Evolutionary conservation across 2,329 filamentous ascomycete genomes (phyloP), one percentile per base, ranked within the genome.

Genomic region (Teratosphaeria epicoccoides): DNA sequence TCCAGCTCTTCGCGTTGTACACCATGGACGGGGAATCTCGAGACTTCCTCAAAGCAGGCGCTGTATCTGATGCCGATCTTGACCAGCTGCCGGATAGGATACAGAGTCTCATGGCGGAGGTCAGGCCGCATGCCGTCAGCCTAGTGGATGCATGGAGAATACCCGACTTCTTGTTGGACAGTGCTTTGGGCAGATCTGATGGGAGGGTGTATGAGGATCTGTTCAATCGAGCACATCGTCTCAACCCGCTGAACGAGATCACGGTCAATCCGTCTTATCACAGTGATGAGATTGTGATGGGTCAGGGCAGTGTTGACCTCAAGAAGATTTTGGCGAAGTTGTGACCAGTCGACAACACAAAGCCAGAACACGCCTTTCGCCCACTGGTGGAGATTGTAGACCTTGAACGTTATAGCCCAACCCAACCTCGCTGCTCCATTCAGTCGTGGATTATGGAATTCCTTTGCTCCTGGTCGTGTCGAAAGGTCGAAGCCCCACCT

Each of bases 171-270:
- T 55, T 78, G 48, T 67, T 78, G 0, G 71, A 78, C 48, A 77
- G 73, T 60, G 73, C 76, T 5, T 60, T 79, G 37, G 76, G 76
- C 0, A 64, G 75, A 43, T 73, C 69, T 51, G 76, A 79, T 59
- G 76, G 76, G 1, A 73, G 69, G 48, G 75, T 78, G 6, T 79
- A 79, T 56, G 76, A 79, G 58, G 73, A 77, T 51, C 59, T 78
- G 43, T 79, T 71, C 54, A 68, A 77, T 51, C 67, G 72, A 49
- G 76, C 76, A 3, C 75, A 78, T 66, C 63, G 71, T 45, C 60
- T 72, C 56, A 78, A 78, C 61, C 76, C 76, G 9, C 54, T 79
- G 57, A 78, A 79, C 52, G 62, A 63, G 49, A 63, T 72, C 9
- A 77, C 73, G 0, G 77, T 78, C 56, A 77, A 79, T 57, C 67